Conservation (phyloP, 495 filamentous ascomycete genomes). For the Penicillium lagena region DNA sequence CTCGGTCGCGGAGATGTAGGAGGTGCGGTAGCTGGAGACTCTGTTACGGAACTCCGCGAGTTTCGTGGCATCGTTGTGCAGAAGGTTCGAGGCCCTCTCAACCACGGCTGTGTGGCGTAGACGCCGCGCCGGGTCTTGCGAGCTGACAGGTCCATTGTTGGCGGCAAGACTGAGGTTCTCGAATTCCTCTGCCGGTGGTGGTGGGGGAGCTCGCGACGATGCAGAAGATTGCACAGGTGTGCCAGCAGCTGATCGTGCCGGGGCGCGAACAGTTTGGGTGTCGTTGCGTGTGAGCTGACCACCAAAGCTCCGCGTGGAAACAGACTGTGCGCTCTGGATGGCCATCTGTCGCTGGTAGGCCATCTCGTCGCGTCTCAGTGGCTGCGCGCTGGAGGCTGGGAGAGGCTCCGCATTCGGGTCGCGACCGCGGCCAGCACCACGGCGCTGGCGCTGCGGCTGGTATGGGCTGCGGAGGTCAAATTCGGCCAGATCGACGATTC, state of each 20-base stretch:
- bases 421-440: constrained; percentile 58
- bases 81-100: constrained; percentile 73
- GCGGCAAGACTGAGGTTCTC: constrained; percentile 29
- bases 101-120: constrained; percentile 69
- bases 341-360: constrained; percentile 92
- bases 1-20: constrained; percentile 58
- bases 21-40: constrained; percentile 68
- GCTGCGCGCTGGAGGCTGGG: constrained; percentile 73
- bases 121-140: constrained; percentile 73
- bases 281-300: constrained; percentile 62
- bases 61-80: constrained; percentile 67
- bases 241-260: constrained; percentile 32
- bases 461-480: constrained; percentile 77
- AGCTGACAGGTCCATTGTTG: constrained; percentile 37
- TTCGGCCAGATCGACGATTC: constrained; percentile 76
- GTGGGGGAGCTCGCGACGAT: constrained; percentile 31
- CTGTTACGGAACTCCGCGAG: constrained; percentile 66
- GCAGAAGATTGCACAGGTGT: constrained; percentile 33
- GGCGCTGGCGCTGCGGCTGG: constrained; percentile 54
- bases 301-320: constrained; percentile 72
- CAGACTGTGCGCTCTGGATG: constrained; percentile 77
- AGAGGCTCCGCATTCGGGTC: constrained; percentile 75
- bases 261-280: constrained; percentile 36
- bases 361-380: constrained; percentile 77
- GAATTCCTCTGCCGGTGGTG: constrained; percentile 21